Percentiles rank a stretch among this genome's conserved stretches.
Conservation (phyloP, 768 basidiomycete genomes). For the Trametes villosa region DNA sequence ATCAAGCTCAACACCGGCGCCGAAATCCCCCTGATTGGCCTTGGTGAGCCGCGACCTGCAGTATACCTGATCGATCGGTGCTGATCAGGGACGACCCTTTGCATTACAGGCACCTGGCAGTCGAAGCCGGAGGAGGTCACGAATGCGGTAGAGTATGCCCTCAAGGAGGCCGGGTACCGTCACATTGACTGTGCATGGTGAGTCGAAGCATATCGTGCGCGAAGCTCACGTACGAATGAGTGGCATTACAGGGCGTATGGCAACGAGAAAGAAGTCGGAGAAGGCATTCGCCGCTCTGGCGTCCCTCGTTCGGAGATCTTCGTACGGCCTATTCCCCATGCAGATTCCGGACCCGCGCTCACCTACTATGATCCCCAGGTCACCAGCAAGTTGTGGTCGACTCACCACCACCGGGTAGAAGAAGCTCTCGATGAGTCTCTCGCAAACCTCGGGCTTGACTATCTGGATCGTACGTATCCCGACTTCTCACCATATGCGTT, state of each 20-base stretch:
- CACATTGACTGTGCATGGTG: slow-evolving; percentile 75
- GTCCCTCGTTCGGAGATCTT: slow-evolving; percentile 76
- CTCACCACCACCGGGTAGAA: slow-evolving; percentile 73
- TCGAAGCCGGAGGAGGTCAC: slow-evolving; percentile 73
- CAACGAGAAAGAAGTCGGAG: slow-evolving; percentile 84
- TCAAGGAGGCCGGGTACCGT: slow-evolving; percentile 75
- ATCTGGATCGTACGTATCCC: slow-evolving; percentile 69
- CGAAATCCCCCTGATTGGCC: slow-evolving; percentile 59
- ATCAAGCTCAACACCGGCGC: slow-evolving; percentile 66
- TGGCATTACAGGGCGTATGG: slow-evolving; percentile 54
- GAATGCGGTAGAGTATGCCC: slow-evolving; percentile 71
- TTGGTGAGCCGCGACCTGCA: slow-evolving; percentile 46
- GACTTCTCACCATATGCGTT: not conserved
- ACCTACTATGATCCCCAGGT: slow-evolving; percentile 47
- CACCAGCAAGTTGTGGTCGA: slow-evolving; percentile 73
- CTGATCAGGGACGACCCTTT: not conserved
- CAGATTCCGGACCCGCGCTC: too few species aligned
- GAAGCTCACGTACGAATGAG: not conserved
- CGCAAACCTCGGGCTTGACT: slow-evolving; percentile 78
- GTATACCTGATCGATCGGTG: not conserved
- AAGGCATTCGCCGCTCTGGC: slow-evolving; percentile 77
- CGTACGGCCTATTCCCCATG: too few species aligned
- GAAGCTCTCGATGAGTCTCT: slow-evolving; percentile 77
- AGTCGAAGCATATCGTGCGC: slow-evolving; percentile 3
- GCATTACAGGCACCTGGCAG: slow-evolving; percentile 80